Evolutionary conservation across 2,329 filamentous ascomycete genomes (phyloP), one percentile per base, ranked within the genome.

Genomic region (Pseudogymnoascus sp.): DNA sequence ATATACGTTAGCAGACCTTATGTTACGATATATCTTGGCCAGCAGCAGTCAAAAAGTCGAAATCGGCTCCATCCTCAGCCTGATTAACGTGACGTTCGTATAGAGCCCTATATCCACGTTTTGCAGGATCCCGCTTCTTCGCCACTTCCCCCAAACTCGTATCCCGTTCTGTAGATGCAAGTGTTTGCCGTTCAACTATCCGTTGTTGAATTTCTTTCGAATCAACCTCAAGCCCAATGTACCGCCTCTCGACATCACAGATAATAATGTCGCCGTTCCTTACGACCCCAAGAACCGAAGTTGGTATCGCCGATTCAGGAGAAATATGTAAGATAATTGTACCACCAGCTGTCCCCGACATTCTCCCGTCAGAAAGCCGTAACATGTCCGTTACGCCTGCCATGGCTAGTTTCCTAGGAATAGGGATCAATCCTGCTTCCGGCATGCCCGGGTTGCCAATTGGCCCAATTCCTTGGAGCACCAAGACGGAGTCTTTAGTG

Each of bases 21-120:
- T 67, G 72, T 78, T 63, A 62, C 60, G 28, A 66, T 68, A 63
- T 71, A 60, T 69, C 25, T 56, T 46, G 66, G 3, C 78, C 78
- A 21, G 69, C 69, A 1, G 81, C 80, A 1, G 78, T 85, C 62
- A 88, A 71, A 63, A 88, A 87, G 65, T 84, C 83, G 73, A 88
- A 87, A 69, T 88, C 84, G 0, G 79, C 82, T 0, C 85, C 85
- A 1, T 78, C 68, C 65, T 87, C 78, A 0, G 84, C 84, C 70
- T 86, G 83, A 16, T 84, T 86, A 0, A 87, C 85, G 14, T 76
- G 77, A 5, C 82, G 74, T 77, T 84, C 79, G 69, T 86, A 88
- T 59, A 88, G 68, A 0, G 83, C 84, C 1, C 82, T 74, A 72
- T 87, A 88, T 0, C 84, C 85, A 67, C 84, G 78, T 68, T 75